Conservation (phyloP, 805 yeast genomes). For the Metahyphopichia silvanorum region DNA sequence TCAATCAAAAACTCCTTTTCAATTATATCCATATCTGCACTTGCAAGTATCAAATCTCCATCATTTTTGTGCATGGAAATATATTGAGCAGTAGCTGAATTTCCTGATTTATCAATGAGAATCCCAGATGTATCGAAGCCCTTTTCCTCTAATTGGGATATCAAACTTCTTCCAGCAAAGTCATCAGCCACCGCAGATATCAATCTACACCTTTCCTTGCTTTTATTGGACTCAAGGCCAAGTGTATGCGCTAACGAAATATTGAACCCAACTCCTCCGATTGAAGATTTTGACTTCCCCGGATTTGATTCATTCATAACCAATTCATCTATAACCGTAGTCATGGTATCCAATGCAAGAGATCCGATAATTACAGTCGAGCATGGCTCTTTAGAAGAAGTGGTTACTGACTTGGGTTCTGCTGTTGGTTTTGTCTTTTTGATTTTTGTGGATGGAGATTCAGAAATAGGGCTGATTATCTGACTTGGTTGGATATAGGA, state of each 20-base stretch:
- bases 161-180: slow-evolving; percentile 43
- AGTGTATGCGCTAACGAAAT: slow-evolving; percentile 62
- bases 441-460: slow-evolving; percentile 4
- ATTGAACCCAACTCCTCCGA: slow-evolving; percentile 88
- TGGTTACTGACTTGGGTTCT: neutral
- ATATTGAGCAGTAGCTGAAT: slow-evolving; percentile 61
- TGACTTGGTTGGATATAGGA: no score
- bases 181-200: slow-evolving; percentile 66
- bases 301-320: slow-evolving; percentile 68
- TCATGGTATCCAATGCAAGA: slow-evolving; percentile 70
- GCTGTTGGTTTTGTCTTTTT: neutral
- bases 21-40: slow-evolving; percentile 80
- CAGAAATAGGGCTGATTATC: no score
- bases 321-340: slow-evolving; percentile 33
- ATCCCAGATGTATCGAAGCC: slow-evolving; percentile 41
- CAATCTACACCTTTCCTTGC: slow-evolving; percentile 30
- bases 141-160: slow-evolving; percentile 18
- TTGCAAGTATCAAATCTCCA: slow-evolving; percentile 71
- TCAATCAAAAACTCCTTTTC: slow-evolving; percentile 43
- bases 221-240: slow-evolving; percentile 6
- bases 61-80: slow-evolving; percentile 57
- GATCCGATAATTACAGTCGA: slow-evolving; percentile 61
- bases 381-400: slow-evolving; percentile 1
- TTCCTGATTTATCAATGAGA: slow-evolving; percentile 11
- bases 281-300: slow-evolving; percentile 49